Conservation (phyloP, 2,329 filamentous ascomycete species). For the Chrysoporthe puriensis region DNA sequence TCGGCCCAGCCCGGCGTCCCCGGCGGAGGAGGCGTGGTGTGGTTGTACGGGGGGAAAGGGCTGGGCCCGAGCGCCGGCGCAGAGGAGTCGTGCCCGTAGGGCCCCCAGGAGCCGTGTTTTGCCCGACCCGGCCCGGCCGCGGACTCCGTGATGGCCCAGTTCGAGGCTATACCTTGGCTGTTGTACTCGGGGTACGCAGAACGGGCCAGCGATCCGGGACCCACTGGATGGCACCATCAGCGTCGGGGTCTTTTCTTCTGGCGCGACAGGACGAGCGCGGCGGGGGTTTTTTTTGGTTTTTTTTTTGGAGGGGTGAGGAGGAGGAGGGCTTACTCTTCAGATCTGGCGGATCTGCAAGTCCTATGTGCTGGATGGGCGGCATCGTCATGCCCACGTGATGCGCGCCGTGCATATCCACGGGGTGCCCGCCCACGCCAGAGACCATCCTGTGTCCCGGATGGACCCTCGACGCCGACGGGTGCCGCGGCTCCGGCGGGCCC, state of each 20-base stretch:
- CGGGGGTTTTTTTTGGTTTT: neutral
- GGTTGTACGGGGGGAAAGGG: constrained; percentile 53
- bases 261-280: neutral
- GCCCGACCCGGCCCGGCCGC: constrained; percentile 41
- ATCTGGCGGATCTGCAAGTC: constrained; percentile 41
- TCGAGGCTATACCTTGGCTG: constrained; percentile 40
- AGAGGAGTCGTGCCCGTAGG: constrained; percentile 50
- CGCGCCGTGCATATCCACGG: constrained; percentile 46
- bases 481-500: constrained; percentile 51
- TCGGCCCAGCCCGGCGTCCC: constrained; percentile 38
- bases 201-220: constrained; percentile 19
- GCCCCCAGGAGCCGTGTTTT: constrained; percentile 52
- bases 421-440: constrained; percentile 47
- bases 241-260: neutral
- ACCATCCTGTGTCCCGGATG: constrained; percentile 44
- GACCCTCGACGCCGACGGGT: constrained; percentile 46
- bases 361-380: constrained; percentile 50
- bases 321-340: constrained; percentile 47
- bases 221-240: constrained; percentile 17
- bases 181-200: constrained; percentile 45
- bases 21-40: constrained; percentile 43
- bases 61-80: constrained; percentile 49
- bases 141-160: constrained; percentile 51
- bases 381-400: constrained; percentile 49
- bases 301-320: neutral